Evolutionary conservation across 257 asterid genomes (phyloP), one percentile per base, ranked within the genome.

Genomic region (Asclepias syriaca): DNA sequence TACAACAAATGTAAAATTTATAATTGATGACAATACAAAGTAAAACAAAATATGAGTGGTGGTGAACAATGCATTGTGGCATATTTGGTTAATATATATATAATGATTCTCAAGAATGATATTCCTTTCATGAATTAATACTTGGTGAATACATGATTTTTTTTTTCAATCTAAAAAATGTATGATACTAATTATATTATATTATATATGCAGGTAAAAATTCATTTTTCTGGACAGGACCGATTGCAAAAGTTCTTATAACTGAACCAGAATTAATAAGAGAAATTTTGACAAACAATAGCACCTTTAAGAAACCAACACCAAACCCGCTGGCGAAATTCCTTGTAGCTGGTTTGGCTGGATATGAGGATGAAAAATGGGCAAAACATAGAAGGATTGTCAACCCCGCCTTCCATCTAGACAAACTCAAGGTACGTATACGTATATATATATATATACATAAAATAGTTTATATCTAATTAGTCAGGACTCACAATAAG

Each of bases 341-440:
- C 12, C 81, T 90, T 3, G 82, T 80, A 0, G 72, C 81, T 59
- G 96, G 96, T 15, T 11, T 90, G 40, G 54, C 81, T 4, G 74
- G 76, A 39, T 81, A 83, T 37, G 92, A 90, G 39, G 96, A 69
- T 24, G 71, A 83, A 0, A 80, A 86, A 60, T 90, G 96, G 96
- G 83, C 85, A n/a, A 81, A 81, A 72, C 94, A 88, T 27, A 71
- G 96, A 64, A 86, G 74, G 56, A 86, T 90, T 48, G 69, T 90
- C 68, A 85, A 75, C 55, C 87, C 89, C 1, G 96, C 92, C 2
- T 87, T 90, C 77, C 72, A 88, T 51, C 5, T 56, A 0, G 87
- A 84, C 64, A 88, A 87, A 57, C 80, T 90, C 6, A 90, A 83
- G 94, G 96, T 88, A 68, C 13, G 64, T 24, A 22, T 57, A 22